phyloP scores from a whole-genome alignment of 441 rosid genomes.

The California macrophylla region DNA sequence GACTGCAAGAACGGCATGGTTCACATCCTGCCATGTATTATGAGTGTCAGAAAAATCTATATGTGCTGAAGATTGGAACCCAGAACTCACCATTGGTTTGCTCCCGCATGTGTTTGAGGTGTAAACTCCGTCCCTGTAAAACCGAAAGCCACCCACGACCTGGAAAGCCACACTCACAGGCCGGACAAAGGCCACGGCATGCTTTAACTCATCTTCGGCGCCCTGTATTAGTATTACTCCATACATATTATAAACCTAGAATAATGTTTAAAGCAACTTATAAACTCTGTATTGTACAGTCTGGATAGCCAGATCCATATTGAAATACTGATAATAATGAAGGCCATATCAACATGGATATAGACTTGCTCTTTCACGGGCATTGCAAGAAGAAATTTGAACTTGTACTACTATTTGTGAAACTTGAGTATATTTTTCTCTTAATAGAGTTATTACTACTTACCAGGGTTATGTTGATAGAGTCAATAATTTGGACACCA shows the following conservation, averaged over 20 bases:
- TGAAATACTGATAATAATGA: no score
- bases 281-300: neutral
- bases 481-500: slow-evolving; percentile 51
- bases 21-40: slow-evolving; percentile 61
- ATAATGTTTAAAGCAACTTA: neutral
- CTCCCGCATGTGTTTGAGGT: slow-evolving; percentile 55
- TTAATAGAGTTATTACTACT: slow-evolving; percentile 35
- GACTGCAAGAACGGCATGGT: slow-evolving; percentile 87
- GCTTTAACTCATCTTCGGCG: slow-evolving; percentile 76
- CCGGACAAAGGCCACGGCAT: slow-evolving; percentile 69
- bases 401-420: no score
- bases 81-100: slow-evolving; percentile 55
- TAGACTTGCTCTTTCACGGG: no score
- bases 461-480: slow-evolving; percentile 81
- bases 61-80: neutral
- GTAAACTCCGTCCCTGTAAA: slow-evolving; percentile 73
- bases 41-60: neutral
- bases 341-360: no score
- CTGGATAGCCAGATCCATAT: no score
- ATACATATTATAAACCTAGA: slow-evolving; percentile 2
- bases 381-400: no score
- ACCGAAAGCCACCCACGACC: slow-evolving; percentile 50
- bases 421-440: neutral
- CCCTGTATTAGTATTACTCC: slow-evolving; percentile 45
- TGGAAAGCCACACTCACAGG: slow-evolving; percentile 89